These are phyloP conservation scores for Pouteria campechiana DNA, from an alignment of 179 eudicot genomes.

Conservation along the genomic window DNA sequence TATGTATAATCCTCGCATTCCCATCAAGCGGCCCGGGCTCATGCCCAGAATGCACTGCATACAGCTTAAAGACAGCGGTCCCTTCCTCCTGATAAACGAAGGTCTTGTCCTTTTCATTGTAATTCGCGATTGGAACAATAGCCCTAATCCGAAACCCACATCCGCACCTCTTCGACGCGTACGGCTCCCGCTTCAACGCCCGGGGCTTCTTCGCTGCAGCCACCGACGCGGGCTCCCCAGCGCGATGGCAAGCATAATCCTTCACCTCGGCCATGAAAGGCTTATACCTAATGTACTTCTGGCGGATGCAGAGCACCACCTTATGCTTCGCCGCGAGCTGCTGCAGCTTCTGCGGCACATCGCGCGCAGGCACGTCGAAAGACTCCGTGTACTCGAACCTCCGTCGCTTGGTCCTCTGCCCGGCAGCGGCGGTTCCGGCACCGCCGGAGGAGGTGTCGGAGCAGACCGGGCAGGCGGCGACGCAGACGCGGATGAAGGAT, in stretches of 20 bases:
- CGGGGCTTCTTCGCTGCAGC: conserved; percentile 55
- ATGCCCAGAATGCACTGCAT: conserved; percentile 94
- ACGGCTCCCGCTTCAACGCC: conserved; percentile 79
- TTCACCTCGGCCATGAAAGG: conserved; percentile 99
- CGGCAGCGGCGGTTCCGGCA: conserved; percentile 1
- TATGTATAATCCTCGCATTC: conserved; percentile 96
- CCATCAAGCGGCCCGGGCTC: conserved; percentile 97
- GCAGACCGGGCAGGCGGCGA: conserved; percentile 53
- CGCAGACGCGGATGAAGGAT: conserved; percentile 71
- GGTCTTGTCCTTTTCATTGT: conserved; percentile 92
- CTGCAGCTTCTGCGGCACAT: conserved; percentile 54
- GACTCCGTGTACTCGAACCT: conserved; percentile 89
- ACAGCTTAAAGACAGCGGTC: conserved; percentile 79
- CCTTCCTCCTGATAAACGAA: conserved; percentile 96
- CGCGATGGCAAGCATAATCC: conserved; percentile 94
- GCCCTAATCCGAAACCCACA: conserved; percentile 95
- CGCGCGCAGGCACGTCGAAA: conserved; percentile 77
- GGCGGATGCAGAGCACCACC: conserved; percentile 87
- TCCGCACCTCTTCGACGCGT: conserved; percentile 85
- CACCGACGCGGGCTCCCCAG: conserved; percentile 77
- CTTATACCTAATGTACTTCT: conserved; percentile 92
- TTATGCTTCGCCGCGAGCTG: conserved; percentile 76
- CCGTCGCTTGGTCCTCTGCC: conserved; percentile 49
- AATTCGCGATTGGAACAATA: conserved; percentile 79
- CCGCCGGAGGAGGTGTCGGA: conserved; percentile 27